These are phyloP conservation scores for Phytophthora melonis DNA, from an alignment of 352 stramenopile species.

Conservation along the genomic window DNA sequence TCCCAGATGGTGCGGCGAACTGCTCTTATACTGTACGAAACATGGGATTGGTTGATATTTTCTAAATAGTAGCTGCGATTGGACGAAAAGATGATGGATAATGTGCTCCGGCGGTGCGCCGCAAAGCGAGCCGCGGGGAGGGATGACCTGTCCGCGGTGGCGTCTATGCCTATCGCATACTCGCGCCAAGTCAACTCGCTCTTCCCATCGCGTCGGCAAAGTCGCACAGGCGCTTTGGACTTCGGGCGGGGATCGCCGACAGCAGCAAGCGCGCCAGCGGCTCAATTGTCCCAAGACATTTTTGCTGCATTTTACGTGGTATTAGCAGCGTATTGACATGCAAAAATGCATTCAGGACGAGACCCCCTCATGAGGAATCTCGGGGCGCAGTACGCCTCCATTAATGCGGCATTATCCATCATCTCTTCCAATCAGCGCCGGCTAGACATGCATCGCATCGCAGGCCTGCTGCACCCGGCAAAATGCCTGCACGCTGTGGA, in stretches of 20 bases:
- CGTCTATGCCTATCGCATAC: constrained; percentile 24
- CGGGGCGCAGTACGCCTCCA: background rate
- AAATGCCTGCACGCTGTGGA: constrained; percentile 18
- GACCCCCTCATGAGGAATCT: too few relatives aligned
- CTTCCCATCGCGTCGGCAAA: constrained; percentile 28
- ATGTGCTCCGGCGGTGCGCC: constrained; percentile 4
- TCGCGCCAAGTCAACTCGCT: constrained; percentile 20
- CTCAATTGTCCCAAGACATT: too few relatives aligned
- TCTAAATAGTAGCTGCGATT: constrained; percentile 7
- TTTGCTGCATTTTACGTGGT: too few relatives aligned
- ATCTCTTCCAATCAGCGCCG: background rate
- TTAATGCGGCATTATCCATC: background rate
- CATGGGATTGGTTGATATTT: background rate
- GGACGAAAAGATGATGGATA: constrained; percentile 38
- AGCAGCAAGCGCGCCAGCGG: too few relatives aligned
- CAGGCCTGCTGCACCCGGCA: constrained; percentile 4
- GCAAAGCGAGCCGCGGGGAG: background rate
- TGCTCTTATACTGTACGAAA: too few relatives aligned
- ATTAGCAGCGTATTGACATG: background rate
- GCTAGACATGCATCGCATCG: background rate
- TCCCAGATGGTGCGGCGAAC: background rate
- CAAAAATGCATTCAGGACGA: background rate
- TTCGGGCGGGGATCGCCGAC: background rate
- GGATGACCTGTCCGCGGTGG: constrained; percentile 5
- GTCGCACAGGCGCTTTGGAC: too few relatives aligned